Evolutionary conservation across 108 stramenopile genomes (phyloP).

Genomic region (Fistulifera pelliculosa): DNA sequence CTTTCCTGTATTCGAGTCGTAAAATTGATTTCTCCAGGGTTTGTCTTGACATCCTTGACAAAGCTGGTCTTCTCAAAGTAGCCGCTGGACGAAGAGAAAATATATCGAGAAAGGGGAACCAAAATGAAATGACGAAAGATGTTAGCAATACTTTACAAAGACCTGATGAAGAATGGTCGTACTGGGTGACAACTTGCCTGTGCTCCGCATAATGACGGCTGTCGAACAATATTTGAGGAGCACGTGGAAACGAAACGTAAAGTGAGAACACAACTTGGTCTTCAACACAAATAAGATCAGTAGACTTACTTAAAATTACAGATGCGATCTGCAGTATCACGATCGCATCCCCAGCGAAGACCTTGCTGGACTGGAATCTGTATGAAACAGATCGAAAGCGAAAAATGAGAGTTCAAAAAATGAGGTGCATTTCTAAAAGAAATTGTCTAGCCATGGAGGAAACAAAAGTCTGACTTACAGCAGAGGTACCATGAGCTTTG

Average conservation of each 20-base stretch:
- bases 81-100: slow-evolving; percentile 18
- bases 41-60: slow-evolving; percentile 34
- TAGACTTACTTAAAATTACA: slow-evolving; percentile 61
- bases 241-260: neutral
- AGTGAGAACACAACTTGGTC: slow-evolving; percentile 34
- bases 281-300: neutral
- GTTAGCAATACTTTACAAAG: too few species aligned
- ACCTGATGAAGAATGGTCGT: too few species aligned
- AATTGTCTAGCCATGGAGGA: neutral
- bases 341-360: slow-evolving; percentile 70
- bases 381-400: neutral
- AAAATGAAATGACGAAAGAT: too few species aligned
- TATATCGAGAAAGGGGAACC: neutral
- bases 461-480: neutral
- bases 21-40: slow-evolving; percentile 45
- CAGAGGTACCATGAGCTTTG: slow-evolving; percentile 70
- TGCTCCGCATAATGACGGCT: slow-evolving; percentile 67
- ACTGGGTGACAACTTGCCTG: neutral
- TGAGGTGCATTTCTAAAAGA: neutral
- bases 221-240: slow-evolving; percentile 3
- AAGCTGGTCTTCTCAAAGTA: slow-evolving; percentile 40
- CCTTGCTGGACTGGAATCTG: slow-evolving; percentile 58
- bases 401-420: neutral
- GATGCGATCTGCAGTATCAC: slow-evolving; percentile 72
- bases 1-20: slow-evolving; percentile 82